phyloP scores from a whole-genome alignment of 176 grass and related monocot species.

The Rhynchospora tenuis region DNA sequence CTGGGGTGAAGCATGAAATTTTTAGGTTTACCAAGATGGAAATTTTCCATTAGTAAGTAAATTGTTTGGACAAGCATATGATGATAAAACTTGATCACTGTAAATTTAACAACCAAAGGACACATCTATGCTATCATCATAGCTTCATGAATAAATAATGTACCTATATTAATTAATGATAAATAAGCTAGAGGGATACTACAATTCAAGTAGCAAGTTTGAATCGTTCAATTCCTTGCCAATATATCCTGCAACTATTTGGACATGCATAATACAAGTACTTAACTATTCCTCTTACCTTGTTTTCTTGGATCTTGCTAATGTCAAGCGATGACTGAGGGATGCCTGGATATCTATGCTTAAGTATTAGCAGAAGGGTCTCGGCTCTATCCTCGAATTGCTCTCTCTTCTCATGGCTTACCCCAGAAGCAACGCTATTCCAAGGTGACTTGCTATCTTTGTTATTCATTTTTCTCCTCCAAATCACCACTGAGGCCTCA shows the following conservation, averaged over 20 bases:
- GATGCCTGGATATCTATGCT: slow-evolving; percentile 90
- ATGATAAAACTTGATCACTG: neutral
- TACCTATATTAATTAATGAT: neutral
- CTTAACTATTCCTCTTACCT: slow-evolving; percentile 24
- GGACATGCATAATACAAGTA: slow-evolving; percentile 2
- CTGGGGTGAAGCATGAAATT: slow-evolving; percentile 16
- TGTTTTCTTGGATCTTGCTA: slow-evolving; percentile 96
- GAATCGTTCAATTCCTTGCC: neutral
- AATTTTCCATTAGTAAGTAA: neutral
- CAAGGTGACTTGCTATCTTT: slow-evolving; percentile 57
- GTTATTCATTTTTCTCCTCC: slow-evolving; percentile 55
- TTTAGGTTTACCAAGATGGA: neutral
- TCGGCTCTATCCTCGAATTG: slow-evolving; percentile 96
- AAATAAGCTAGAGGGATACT: neutral
- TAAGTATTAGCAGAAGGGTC: slow-evolving; percentile 87
- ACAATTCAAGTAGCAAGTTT: neutral
- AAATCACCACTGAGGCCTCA: slow-evolving; percentile 77
- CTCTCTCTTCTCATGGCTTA: slow-evolving; percentile 78
- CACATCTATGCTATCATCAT: neutral
- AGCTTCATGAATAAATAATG: neutral
- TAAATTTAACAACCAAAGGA: neutral
- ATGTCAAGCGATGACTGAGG: slow-evolving; percentile 80
- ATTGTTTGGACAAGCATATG: neutral
- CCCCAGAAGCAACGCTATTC: slow-evolving; percentile 17
- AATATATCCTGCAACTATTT: neutral